phyloP scores from a whole-genome alignment of 805 yeast genomes.

The Brettanomyces anomalus region DNA sequence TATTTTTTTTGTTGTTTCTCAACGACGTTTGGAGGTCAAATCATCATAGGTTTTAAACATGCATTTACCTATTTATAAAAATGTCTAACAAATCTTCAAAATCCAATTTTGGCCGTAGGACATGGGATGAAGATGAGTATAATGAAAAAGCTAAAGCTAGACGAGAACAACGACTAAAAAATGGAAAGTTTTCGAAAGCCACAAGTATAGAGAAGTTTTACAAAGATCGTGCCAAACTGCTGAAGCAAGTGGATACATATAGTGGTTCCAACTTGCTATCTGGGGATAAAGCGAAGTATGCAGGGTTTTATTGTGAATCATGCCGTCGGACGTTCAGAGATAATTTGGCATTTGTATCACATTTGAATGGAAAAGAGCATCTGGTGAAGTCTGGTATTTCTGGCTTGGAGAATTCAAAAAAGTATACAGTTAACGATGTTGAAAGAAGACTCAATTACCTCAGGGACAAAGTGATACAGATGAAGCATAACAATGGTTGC shows the following conservation, averaged over 20 bases:
- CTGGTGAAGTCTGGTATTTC: conserved; percentile 29
- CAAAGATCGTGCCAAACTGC: conserved; percentile 13
- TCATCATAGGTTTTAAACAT: too few species aligned
- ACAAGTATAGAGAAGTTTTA: conserved; percentile 13
- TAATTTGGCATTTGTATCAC: conserved; percentile 72
- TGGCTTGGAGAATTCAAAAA: background rate
- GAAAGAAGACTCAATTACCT: conserved; percentile 1
- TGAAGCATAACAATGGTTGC: too few species aligned
- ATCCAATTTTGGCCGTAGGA: conserved; percentile 44
- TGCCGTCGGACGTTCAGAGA: conserved; percentile 82
- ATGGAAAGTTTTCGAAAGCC: conserved; percentile 4
- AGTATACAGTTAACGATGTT: conserved; percentile 1
- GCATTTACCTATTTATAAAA: background rate
- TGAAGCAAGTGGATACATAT: conserved; percentile 17
- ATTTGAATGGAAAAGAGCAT: conserved; percentile 71
- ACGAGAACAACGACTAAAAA: conserved; percentile 11
- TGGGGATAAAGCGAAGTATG: conserved; percentile 32
- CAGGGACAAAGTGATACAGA: background rate
- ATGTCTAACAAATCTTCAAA: conserved; percentile 6
- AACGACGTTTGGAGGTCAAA: too few species aligned
- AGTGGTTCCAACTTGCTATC: conserved; percentile 19
- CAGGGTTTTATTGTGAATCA: conserved; percentile 77
- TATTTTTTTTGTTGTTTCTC: too few species aligned
- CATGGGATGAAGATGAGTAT: conserved; percentile 67
- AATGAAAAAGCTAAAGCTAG: conserved; percentile 35